phyloP scores from a whole-genome alignment of 441 rosid species.

The Macaranga tanarius region DNA sequence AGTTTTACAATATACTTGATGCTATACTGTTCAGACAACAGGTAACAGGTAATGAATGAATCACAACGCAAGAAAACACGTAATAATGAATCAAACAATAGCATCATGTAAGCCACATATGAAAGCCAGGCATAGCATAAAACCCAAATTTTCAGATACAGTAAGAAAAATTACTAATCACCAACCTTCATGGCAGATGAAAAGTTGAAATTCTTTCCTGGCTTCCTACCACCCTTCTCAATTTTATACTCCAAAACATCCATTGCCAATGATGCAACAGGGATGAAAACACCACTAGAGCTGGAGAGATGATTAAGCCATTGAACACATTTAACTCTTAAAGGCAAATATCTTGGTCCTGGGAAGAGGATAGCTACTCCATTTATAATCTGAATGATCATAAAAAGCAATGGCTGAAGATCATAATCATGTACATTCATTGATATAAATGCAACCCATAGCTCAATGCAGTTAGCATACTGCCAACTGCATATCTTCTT shows the following conservation, averaged over 20 bases:
- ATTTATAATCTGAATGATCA: conserved; percentile 68
- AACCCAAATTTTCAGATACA: not conserved
- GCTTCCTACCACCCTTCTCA: conserved; percentile 56
- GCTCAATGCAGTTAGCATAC: conserved; percentile 71
- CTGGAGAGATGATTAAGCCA: conserved; percentile 81
- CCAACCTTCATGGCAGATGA: conserved; percentile 70
- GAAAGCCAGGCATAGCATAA: not conserved
- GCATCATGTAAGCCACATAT: conserved; percentile 5
- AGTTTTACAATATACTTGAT: conserved; percentile 2
- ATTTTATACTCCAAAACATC: conserved; percentile 81
- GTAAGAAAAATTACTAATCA: conserved; percentile 6
- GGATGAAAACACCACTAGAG: conserved; percentile 71
- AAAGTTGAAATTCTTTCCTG: conserved; percentile 49
- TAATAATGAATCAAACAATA: not conserved
- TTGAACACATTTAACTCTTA: conserved; percentile 74
- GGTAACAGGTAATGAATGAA: not conserved
- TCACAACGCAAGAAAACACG: not conserved
- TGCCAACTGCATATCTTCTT: conserved; percentile 74
- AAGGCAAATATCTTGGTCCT: conserved; percentile 87
- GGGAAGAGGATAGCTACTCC: conserved; percentile 74
- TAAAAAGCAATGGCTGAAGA: conserved; percentile 66
- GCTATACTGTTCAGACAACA: conserved; percentile 6
- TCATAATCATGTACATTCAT: conserved; percentile 53
- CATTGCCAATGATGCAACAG: conserved; percentile 60
- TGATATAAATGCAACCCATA: conserved; percentile 81